phyloP scores from a whole-genome alignment of 2,329 filamentous ascomycete species.

The Colletotrichum brevisporum region DNA sequence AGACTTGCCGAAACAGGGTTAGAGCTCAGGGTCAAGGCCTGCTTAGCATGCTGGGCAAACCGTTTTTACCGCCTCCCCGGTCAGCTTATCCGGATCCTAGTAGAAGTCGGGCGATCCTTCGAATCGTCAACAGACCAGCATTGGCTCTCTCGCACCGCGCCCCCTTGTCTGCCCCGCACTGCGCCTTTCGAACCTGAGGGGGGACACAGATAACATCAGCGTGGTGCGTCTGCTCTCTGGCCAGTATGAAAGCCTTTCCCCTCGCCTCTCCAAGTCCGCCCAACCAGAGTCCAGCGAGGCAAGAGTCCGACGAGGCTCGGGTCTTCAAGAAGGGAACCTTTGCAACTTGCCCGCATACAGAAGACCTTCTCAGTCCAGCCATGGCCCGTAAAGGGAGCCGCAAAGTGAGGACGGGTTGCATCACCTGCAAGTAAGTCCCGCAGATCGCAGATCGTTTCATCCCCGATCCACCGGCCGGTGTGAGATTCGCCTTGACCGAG shows the following conservation, averaged over 20 bases:
- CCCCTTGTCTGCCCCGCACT: neutral
- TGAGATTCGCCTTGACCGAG: too few relatives aligned
- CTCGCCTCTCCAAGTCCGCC: too few relatives aligned
- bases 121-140: neutral
- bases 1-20: too few relatives aligned
- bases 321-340: neutral
- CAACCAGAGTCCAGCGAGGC: too few relatives aligned
- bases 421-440: constrained; percentile 4
- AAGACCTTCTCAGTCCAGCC: neutral
- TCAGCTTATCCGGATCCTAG: neutral
- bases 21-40: too few relatives aligned
- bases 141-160: neutral
- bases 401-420: constrained; percentile 7
- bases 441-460: neutral
- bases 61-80: too few relatives aligned
- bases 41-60: too few relatives aligned
- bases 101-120: neutral
- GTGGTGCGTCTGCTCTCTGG: too few relatives aligned
- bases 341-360: neutral
- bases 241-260: too few relatives aligned
- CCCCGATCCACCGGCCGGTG: neutral
- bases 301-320: neutral
- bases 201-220: too few relatives aligned
- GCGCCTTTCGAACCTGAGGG: too few relatives aligned
- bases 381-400: constrained; percentile 16